These are phyloP conservation scores for Colletotrichum agaves DNA, from an alignment of 2,329 filamentous ascomycete genomes.

Conservation along the genomic window DNA sequence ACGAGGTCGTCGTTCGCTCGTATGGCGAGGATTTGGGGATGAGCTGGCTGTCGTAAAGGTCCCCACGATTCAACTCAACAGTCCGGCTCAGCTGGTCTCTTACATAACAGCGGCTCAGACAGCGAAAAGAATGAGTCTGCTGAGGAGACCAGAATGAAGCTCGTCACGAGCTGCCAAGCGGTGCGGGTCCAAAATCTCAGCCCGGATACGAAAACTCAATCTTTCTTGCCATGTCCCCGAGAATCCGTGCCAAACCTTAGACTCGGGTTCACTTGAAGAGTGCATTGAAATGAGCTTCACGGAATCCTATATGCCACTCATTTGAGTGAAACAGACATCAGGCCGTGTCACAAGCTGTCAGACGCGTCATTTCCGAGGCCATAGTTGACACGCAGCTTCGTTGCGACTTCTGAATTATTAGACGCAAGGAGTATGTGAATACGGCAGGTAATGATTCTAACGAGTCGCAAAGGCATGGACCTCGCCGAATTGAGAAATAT, in stretches of 20 bases:
- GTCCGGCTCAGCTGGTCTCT: not conserved
- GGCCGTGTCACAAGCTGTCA: slow-evolving; percentile 4
- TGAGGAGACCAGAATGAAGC: not conserved
- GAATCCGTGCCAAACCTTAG: not conserved
- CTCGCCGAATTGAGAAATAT: too few species aligned
- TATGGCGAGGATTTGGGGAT: too few species aligned
- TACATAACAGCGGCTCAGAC: too few species aligned
- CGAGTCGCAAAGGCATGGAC: too few species aligned
- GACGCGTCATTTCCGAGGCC: not conserved
- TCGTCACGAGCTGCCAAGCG: not conserved
- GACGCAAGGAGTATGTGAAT: too few species aligned
- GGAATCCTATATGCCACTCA: not conserved
- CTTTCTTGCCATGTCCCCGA: not conserved
- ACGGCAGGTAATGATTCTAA: too few species aligned
- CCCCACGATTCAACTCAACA: too few species aligned
- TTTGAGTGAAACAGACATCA: not conserved
- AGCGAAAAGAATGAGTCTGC: too few species aligned
- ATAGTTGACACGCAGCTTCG: not conserved
- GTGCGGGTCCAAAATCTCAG: slow-evolving; percentile 1
- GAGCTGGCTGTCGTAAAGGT: too few species aligned
- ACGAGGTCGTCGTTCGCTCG: not conserved
- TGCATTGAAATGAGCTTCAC: not conserved
- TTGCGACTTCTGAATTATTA: too few species aligned
- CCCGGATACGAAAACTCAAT: not conserved
- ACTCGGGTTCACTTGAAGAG: not conserved